Base-by-base conservation (phyloP, 2,329 filamentous ascomycete species). In the Penicillium capsulatum region DNA sequence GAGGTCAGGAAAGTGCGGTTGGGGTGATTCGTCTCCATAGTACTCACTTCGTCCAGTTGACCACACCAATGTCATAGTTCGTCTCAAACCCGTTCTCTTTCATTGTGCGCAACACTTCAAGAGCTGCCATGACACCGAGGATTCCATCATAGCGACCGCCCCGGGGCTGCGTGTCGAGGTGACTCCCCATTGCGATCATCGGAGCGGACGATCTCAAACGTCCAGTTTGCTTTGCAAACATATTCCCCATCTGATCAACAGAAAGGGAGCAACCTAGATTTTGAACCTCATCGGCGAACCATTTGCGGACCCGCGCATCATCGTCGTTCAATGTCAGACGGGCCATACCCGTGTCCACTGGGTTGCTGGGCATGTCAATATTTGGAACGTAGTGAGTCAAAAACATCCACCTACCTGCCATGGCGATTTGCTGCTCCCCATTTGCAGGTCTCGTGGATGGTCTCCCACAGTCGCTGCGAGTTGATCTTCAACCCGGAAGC, bases 91-190 rank as follows among this genome's bases (percentile, higher is more conserved):
- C 65, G 32, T 78, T 74, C n/a, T 88, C 83, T 3, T 78, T 71
- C 38, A 90, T 68, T 0, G 79, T 74, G 30, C 70, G 73, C 11
- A 89, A 64, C 61, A 84, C 82, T 61, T 89, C 84, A 0, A 89
- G 65, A 0, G 78, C 85, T 1, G 83, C 79, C 22, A 76, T 70
- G 1, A 89, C 71, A 1, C 85, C 85, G 0, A 90, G 64, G 20
- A 89, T 85, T 0, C 84, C 84, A 54, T 89, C 84, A 45, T 89
- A 88, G 17, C 83, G 54, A 20, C 58, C 58, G 1, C 58, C 58
- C 0, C 57, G 51, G 13, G 58, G 58, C 34, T 61, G 57, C 1
- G 58, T 60, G 17, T 61, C 58, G 3, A 60, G 48, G 34, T 61
- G 58, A 17, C 58, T 60, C 17, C 58, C 58, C 83, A 84, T 77